Conservation (phyloP, 2,329 filamentous ascomycete species). For the Colletotrichum gigasporum region DNA sequence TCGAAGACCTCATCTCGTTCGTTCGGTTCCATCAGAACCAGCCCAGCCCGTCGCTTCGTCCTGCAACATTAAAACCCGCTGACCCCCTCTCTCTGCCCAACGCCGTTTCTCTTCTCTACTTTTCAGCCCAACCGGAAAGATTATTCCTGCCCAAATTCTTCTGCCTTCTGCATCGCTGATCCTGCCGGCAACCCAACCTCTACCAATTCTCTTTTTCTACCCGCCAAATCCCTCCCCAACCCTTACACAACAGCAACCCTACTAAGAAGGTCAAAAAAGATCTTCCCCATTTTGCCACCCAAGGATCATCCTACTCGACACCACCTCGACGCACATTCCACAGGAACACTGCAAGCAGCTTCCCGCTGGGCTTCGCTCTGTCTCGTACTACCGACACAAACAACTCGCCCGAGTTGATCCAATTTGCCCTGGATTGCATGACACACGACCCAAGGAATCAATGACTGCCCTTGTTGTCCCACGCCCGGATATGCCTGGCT, state of each 20-base stretch:
- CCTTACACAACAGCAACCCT: constrained; percentile 27
- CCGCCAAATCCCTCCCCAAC: constrained; percentile 28
- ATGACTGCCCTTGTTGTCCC: constrained; percentile 61
- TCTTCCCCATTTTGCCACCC: constrained; percentile 31
- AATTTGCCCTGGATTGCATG: constrained; percentile 33
- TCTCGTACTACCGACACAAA: neutral
- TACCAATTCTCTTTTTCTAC: constrained; percentile 27
- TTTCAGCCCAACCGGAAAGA: constrained; percentile 45
- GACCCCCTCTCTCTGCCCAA: constrained; percentile 50
- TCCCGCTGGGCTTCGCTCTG: constrained; percentile 17
- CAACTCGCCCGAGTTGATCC: constrained; percentile 29
- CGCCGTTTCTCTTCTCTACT: constrained; percentile 42
- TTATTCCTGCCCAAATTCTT: constrained; percentile 36
- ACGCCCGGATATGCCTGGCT: constrained; percentile 63
- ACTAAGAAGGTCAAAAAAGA: constrained; percentile 30
- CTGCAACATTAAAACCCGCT: constrained; percentile 49
- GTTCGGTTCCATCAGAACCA: constrained; percentile 8
- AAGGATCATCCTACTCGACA: constrained; percentile 32
- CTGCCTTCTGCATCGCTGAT: constrained; percentile 34
- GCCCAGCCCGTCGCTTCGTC: constrained; percentile 19
- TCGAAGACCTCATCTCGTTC: constrained; percentile 28
- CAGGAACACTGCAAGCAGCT: constrained; percentile 25
- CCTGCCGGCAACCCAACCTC: constrained; percentile 31
- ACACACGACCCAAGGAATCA: constrained; percentile 49
- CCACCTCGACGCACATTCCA: constrained; percentile 17